These are phyloP conservation scores for Paraconiothyrium sp. DNA, from an alignment of 2,329 filamentous ascomycete species.

Conservation along the genomic window DNA sequence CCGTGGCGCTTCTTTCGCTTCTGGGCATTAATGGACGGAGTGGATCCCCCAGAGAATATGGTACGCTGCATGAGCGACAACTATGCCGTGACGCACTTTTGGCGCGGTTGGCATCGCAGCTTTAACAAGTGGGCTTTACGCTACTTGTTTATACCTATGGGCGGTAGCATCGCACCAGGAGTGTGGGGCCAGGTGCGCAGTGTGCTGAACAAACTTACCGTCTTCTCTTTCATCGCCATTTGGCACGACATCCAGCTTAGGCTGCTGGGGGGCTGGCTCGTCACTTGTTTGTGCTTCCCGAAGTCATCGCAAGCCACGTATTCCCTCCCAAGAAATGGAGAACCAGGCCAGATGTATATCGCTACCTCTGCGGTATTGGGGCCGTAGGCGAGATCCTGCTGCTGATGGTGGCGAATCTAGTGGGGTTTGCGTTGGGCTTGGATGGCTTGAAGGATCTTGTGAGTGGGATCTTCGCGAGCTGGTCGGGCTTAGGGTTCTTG, in stretches of 20 bases:
- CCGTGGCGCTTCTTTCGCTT: constrained; percentile 99
- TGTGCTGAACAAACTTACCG: constrained; percentile 78
- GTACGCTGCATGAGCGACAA: constrained; percentile 95
- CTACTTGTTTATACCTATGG: constrained; percentile 93
- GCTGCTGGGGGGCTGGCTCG: constrained; percentile 93
- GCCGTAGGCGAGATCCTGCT: constrained; percentile 86
- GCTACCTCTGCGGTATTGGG: constrained; percentile 81
- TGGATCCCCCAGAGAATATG: constrained; percentile 99
- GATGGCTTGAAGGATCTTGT: constrained; percentile 85
- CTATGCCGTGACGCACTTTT: constrained; percentile 89
- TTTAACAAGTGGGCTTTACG: constrained; percentile 95
- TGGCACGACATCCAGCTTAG: constrained; percentile 97
- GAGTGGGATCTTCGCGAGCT: constrained; percentile 77
- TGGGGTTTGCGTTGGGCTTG: constrained; percentile 91
- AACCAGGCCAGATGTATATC: constrained; percentile 74
- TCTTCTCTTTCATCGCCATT: constrained; percentile 96
- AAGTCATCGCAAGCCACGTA: constrained; percentile 74
- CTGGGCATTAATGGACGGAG: constrained; percentile 89
- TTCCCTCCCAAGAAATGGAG: constrained; percentile 82
- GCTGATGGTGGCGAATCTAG: constrained; percentile 95
- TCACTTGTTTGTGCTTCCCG: constrained; percentile 94
- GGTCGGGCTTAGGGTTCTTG: constrained; percentile 79
- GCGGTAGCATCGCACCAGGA: constrained; percentile 65
- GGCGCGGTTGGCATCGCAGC: constrained; percentile 94
- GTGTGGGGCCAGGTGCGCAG: constrained; percentile 62